Evolutionary conservation across 495 filamentous ascomycete species (phyloP).

Genomic region (Apodospora peruviana): DNA sequence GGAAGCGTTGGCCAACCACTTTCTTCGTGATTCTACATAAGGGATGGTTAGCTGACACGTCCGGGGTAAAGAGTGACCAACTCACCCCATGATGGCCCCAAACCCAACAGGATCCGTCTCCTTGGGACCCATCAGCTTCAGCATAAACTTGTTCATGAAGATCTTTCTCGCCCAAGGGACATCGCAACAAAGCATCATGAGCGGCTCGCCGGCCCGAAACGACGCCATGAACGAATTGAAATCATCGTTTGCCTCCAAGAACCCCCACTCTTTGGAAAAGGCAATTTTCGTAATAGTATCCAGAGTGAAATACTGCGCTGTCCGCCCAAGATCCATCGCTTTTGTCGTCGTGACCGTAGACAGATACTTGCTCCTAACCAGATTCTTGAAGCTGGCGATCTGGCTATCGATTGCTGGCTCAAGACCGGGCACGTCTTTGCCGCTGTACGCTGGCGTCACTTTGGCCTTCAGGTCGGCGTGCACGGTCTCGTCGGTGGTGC

Average conservation of each 20-base stretch:
- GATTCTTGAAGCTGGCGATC: slow-evolving; percentile 16
- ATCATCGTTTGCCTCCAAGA: not conserved
- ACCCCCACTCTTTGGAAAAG: slow-evolving; percentile 27
- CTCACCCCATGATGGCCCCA: not conserved
- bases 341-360: not conserved
- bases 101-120: not conserved
- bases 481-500: slow-evolving; percentile 23
- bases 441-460: slow-evolving; percentile 34
- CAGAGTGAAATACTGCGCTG: slow-evolving; percentile 13
- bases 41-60: not conserved
- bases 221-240: not conserved
- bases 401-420: slow-evolving; percentile 39
- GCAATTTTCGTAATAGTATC: slow-evolving; percentile 42
- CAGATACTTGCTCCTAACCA: slow-evolving; percentile 13
- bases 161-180: not conserved
- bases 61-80: not conserved
- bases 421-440: slow-evolving; percentile 2
- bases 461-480: slow-evolving; percentile 27
- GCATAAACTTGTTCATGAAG: not conserved
- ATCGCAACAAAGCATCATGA: not conserved
- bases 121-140: not conserved
- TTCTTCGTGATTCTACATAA: not conserved
- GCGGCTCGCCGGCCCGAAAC: not conserved
- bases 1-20: not conserved
- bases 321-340: not conserved